Evolutionary conservation across 2,329 filamentous ascomycete genomes (phyloP), one percentile per base, ranked within the genome.

Genomic region (Colletotrichum tofieldiae): DNA sequence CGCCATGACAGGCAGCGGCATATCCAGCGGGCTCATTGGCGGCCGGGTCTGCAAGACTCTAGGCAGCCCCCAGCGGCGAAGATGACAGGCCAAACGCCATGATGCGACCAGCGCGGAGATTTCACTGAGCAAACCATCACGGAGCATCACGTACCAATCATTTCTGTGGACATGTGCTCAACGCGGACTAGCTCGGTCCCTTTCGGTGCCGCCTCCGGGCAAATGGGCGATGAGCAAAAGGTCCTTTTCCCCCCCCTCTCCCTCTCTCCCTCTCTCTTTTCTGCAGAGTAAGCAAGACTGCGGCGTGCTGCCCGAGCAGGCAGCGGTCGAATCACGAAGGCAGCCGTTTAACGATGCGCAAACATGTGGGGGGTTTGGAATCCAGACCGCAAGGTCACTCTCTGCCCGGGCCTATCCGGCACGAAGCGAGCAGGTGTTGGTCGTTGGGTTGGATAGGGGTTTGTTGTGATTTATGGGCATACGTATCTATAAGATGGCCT

Each of bases 401-500:
- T 52, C 49, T 29, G 49, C 11, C 18, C 37, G 49, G 61, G 37
- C 37, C 61, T 64, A 23, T 55, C 49, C 60, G 45, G 35, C 5
- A 39, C 18, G 45, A 26, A 20, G 60, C 45, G 60, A 49, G 37
- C 52, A 39, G 54, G 9, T 41, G 54, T 56, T 26, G 12, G 54
- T 23, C 35, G 35, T 14, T 39, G 60, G 60, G 35, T 14, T 39
- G 60, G 60, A 62, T 62, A 62, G 60, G 45, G 45, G 20, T 62
- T 62, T 62, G 45, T 62, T 62, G 60, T 62, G 60, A 39, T 39
- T 51, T 62, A 41, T 26, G 16, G 35, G 45, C 45, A 62, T 52
- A 49, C 45, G 45, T 56, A 56, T 49, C 45, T 62, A 62, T 62
- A 62, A 62, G 60, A 62, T 62, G 60, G 39, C 60, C 60, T 14